These are phyloP conservation scores for Tetrahymena thermophila DNA, from an alignment of 73 alveolate genomes.

Conservation along the genomic window DNA sequence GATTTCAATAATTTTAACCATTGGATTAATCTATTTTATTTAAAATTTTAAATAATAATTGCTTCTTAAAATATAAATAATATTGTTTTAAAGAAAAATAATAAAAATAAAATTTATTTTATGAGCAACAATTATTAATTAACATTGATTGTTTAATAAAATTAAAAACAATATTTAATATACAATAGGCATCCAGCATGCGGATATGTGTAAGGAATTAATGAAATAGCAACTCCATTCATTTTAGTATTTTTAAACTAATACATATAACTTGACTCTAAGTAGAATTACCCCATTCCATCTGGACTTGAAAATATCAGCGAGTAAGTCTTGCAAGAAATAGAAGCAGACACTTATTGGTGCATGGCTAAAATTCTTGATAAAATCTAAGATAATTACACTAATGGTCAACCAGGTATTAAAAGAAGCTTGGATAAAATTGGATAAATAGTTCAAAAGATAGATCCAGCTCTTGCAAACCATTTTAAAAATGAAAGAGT, in stretches of 20 bases:
- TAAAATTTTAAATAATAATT: too few species aligned
- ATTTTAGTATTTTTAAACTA: conserved; percentile 14
- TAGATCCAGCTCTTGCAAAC: conserved; percentile 3
- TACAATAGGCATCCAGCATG: conserved; percentile 29
- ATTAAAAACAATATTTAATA: too few species aligned
- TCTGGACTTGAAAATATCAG: neutral
- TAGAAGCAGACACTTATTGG: conserved; percentile 44
- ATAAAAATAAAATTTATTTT: too few species aligned
- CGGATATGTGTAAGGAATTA: conserved; percentile 41
- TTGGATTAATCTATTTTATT: too few species aligned
- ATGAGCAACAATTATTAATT: too few species aligned
- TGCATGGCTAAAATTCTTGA: conserved; percentile 29
- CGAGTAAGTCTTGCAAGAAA: neutral
- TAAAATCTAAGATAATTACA: conserved; percentile 23
- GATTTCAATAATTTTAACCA: too few species aligned
- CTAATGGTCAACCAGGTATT: conserved; percentile 29
- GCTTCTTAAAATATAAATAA: too few species aligned
- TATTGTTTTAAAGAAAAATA: too few species aligned
- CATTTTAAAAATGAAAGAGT: neutral
- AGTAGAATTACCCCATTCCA: neutral
- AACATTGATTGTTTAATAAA: too few species aligned
- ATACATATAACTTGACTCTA: conserved; percentile 27
- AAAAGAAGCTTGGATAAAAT: conserved; percentile 16
- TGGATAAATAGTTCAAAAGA: neutral
- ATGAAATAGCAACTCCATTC: conserved; percentile 39